Percentiles rank a stretch among this genome's conserved stretches.
Conservation (phyloP, 2,329 filamentous ascomycete genomes). For the Paecilomyces sp. region DNA sequence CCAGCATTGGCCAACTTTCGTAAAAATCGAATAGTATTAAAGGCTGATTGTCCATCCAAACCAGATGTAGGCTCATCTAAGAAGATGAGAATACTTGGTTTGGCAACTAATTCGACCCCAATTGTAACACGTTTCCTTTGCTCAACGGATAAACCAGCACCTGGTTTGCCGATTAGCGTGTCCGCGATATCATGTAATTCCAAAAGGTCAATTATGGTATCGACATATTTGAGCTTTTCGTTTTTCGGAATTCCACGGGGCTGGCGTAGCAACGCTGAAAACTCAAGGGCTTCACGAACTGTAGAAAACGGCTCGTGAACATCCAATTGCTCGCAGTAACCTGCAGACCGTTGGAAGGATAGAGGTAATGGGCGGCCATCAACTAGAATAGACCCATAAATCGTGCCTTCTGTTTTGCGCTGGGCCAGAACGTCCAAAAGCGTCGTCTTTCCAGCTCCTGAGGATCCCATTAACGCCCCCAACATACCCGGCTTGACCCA, state of each 20-base stretch:
- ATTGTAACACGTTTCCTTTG: constrained; percentile 65
- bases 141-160: constrained; percentile 50
- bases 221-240: constrained; percentile 59
- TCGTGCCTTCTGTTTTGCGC: constrained; percentile 57
- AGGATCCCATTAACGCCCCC: constrained; percentile 71
- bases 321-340: constrained; percentile 64
- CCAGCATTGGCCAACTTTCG: constrained; percentile 58
- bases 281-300: constrained; percentile 58
- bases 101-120: constrained; percentile 63
- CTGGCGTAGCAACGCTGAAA: constrained; percentile 59
- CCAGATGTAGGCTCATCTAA: constrained; percentile 65
- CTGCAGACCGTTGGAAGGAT: constrained; percentile 60
- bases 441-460: constrained; percentile 69
- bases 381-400: constrained; percentile 58
- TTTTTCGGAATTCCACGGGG: constrained; percentile 42
- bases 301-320: constrained; percentile 61
- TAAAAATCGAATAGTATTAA: constrained; percentile 58
- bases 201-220: constrained; percentile 56
- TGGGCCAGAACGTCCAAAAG: constrained; percentile 69
- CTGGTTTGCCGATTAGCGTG: constrained; percentile 47
- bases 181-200: constrained; percentile 59
- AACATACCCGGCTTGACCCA: constrained; percentile 73
- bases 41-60: constrained; percentile 60
- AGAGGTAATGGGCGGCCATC: constrained; percentile 54
- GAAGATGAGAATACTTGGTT: constrained; percentile 61